These are phyloP conservation scores for Calocybe gangraenosa DNA, from an alignment of 768 basidiomycete genomes.

Conservation along the genomic window DNA sequence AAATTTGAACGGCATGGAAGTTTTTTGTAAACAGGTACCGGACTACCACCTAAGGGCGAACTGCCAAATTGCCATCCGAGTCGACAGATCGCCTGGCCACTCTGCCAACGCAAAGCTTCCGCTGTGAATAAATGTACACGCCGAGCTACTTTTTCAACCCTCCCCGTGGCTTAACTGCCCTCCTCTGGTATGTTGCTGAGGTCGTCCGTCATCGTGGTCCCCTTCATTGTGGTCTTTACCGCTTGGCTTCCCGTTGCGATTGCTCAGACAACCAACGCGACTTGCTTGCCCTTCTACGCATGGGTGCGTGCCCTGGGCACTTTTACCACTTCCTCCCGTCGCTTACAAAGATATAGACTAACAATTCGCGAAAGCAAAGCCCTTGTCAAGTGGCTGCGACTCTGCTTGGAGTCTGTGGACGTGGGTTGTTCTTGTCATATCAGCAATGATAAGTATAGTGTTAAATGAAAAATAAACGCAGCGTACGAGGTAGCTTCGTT, in stretches of 20 bases:
- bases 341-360: slow-evolving; percentile 23
- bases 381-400: slow-evolving; percentile 44
- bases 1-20: slow-evolving; percentile 15
- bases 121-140: slow-evolving; percentile 6
- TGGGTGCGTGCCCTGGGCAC: slow-evolving; percentile 27
- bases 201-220: slow-evolving; percentile 4
- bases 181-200: slow-evolving; percentile 19
- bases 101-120: slow-evolving; percentile 9
- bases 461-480: slow-evolving; percentile 4
- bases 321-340: neutral
- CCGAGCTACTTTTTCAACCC: neutral
- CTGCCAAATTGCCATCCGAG: slow-evolving; percentile 20
- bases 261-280: slow-evolving; percentile 34
- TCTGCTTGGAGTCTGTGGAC: slow-evolving; percentile 38
- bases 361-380: slow-evolving; percentile 42
- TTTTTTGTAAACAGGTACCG: slow-evolving; percentile 14
- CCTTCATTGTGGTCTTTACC: slow-evolving; percentile 18
- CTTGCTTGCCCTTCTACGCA: slow-evolving; percentile 35
- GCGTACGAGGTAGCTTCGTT: slow-evolving; percentile 30
- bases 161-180: slow-evolving; percentile 3
- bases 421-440: slow-evolving; percentile 22
- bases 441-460: no score
- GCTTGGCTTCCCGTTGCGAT: slow-evolving; percentile 13
- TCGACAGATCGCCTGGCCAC: slow-evolving; percentile 18
- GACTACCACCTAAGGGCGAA: slow-evolving; percentile 22